These are phyloP conservation scores for Trypanosoma brucei DNA, from an alignment of 208 protist species.

Conservation along the genomic window DNA sequence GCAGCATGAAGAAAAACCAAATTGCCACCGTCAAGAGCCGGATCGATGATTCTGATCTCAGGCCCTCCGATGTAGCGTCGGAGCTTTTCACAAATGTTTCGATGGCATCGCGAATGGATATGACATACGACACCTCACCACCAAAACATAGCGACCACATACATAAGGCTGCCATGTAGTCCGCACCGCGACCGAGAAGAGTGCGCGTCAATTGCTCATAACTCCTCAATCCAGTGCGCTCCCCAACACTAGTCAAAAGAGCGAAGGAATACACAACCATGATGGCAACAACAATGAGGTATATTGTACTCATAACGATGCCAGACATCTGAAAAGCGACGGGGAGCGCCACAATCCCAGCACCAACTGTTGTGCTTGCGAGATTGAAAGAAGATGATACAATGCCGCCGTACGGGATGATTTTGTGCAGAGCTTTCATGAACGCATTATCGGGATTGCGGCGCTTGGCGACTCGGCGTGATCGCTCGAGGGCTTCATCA, in stretches of 20 bases:
- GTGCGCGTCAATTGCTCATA: slow-evolving; percentile 48
- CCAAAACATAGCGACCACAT: slow-evolving; percentile 65
- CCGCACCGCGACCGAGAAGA: slow-evolving; percentile 33
- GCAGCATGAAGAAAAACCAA: slow-evolving; percentile 69
- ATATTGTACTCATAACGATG: slow-evolving; percentile 26
- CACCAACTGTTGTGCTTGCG: slow-evolving; percentile 59
- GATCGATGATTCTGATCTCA: slow-evolving; percentile 26
- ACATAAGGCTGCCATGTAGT: slow-evolving; percentile 42
- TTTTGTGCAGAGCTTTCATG: slow-evolving; percentile 24
- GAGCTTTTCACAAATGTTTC: slow-evolving; percentile 27
- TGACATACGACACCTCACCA: slow-evolving; percentile 50
- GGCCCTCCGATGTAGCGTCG: slow-evolving; percentile 26
- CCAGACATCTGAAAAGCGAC: slow-evolving; percentile 51
- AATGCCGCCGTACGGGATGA: slow-evolving; percentile 54
- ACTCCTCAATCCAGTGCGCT: slow-evolving; percentile 40
- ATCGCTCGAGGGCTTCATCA: slow-evolving; percentile 12
- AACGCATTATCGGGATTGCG: slow-evolving; percentile 40
- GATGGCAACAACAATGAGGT: slow-evolving; percentile 27
- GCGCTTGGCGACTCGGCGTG: slow-evolving; percentile 29
- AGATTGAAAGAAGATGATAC: slow-evolving; percentile 47
- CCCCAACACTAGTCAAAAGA: slow-evolving; percentile 38
- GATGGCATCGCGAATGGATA: slow-evolving; percentile 47
- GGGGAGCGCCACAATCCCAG: slow-evolving; percentile 56
- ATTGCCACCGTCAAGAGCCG: slow-evolving; percentile 46
- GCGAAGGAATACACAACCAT: slow-evolving; percentile 59